phyloP scores from a whole-genome alignment of 768 basidiomycete species.

The Lepiota venenata region DNA sequence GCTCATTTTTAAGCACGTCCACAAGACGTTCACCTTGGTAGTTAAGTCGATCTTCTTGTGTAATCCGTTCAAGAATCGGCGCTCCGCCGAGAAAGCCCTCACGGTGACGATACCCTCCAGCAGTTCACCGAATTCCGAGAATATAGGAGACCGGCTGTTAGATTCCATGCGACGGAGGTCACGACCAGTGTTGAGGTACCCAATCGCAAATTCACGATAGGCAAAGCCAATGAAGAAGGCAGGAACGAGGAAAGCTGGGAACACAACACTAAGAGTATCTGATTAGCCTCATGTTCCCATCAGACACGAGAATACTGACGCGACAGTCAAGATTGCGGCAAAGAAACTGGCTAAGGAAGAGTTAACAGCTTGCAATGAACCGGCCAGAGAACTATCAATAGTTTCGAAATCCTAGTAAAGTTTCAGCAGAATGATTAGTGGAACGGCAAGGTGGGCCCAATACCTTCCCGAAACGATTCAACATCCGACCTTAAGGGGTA shows the following conservation, averaged over 20 bases:
- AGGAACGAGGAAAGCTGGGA: conserved; percentile 82
- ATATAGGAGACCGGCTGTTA: conserved; percentile 81
- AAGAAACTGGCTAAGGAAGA: conserved; percentile 74
- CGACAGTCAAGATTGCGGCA: conserved; percentile 69
- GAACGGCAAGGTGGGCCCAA: too few species aligned
- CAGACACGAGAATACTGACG: conserved; percentile 37
- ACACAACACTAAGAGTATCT: conserved; percentile 49
- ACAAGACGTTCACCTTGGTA: conserved; percentile 50
- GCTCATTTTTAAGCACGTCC: neutral
- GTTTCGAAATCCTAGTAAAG: conserved; percentile 67
- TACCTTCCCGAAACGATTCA: conserved; percentile 81
- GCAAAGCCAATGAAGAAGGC: conserved; percentile 68
- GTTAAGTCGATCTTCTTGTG: conserved; percentile 74
- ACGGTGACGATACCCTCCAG: conserved; percentile 92
- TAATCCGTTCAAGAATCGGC: conserved; percentile 69
- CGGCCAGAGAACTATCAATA: conserved; percentile 70
- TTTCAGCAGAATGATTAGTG: conserved; percentile 12
- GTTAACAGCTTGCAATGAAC: conserved; percentile 73
- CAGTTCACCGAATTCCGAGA: conserved; percentile 78
- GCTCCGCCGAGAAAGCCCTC: conserved; percentile 84
- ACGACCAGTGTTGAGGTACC: conserved; percentile 76
- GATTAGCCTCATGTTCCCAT: conserved; percentile 4
- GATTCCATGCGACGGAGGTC: conserved; percentile 91
- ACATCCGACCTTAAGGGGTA: conserved; percentile 58
- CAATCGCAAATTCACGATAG: conserved; percentile 67